phyloP scores from a whole-genome alignment of 805 yeast species.

The Starmerella apis region DNA sequence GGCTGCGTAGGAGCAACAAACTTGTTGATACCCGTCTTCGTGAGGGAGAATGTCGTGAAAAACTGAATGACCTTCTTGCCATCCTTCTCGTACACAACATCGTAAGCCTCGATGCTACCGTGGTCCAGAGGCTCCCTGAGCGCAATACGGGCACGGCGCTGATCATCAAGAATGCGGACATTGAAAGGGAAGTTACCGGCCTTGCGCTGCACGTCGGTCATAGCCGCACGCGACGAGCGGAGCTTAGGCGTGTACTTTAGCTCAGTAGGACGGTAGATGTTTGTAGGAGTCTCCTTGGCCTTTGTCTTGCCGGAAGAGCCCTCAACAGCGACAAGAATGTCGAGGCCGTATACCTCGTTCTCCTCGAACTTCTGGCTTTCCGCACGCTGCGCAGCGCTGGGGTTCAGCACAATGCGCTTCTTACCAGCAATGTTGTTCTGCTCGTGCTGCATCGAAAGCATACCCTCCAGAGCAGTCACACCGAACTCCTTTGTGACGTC shows the following conservation, averaged over 20 bases:
- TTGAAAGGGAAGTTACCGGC: constrained; percentile 60
- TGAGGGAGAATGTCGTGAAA: constrained; percentile 64
- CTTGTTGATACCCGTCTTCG: constrained; percentile 60
- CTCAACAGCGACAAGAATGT: constrained; percentile 55
- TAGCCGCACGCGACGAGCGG: constrained; percentile 56
- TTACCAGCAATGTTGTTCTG: constrained; percentile 61
- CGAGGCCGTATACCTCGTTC: constrained; percentile 69
- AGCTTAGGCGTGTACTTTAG: constrained; percentile 53
- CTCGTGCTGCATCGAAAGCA: constrained; percentile 63
- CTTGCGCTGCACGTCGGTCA: constrained; percentile 57
- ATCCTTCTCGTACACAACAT: constrained; percentile 55
- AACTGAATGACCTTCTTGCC: constrained; percentile 58
- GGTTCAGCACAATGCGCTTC: constrained; percentile 67
- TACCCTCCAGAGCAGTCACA: constrained; percentile 58
- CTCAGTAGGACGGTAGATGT: constrained; percentile 64
- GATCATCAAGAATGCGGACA: constrained; percentile 54
- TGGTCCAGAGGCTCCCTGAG: constrained; percentile 62
- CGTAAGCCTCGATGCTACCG: constrained; percentile 56
- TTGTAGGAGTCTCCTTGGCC: constrained; percentile 48
- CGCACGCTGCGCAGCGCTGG: constrained; percentile 52
- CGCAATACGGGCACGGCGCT: constrained; percentile 63
- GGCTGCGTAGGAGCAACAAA: constrained; percentile 44
- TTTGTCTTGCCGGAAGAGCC: constrained; percentile 46
- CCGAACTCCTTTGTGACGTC: constrained; percentile 51
- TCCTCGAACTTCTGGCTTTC: constrained; percentile 58